Evolutionary conservation across 306 rosid genomes (phyloP), one percentile per base, ranked within the genome.

Genomic region (Castanea crenata): DNA sequence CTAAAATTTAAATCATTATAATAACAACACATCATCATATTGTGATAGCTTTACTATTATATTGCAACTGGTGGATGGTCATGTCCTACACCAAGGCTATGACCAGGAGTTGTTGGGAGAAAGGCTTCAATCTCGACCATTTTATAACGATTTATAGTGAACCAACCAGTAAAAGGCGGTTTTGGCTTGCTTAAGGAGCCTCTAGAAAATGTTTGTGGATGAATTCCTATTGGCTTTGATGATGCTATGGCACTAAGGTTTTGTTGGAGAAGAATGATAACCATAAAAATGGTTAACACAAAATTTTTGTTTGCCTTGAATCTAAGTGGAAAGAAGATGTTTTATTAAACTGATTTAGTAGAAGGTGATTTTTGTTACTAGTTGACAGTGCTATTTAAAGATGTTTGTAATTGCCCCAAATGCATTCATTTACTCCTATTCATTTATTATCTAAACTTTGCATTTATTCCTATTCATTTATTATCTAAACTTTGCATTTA

Each of bases 11-110:
- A 49, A 71, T 32, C 21, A 18, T 38, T 52, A 19, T 31, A 8
- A 3, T 31, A 32, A 31, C 64, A 32, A 38, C 46, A 38, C 34
- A 18, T 31, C 21, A 9, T 61, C 52, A 11, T 35, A 69, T 73
- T 29, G 46, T 1, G 11, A 38, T 38, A 38, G 46, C 46, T 38
- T 38, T 38, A 21, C 75, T 13, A 13, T 83, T 78, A 87, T 56
- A 84, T 69, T 3, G 13, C 20, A 18, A 31, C 5, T 5, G 87
- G 89, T 14, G 90, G 90, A 2, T 68, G 0, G 2, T 57, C 0
- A 78, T 90, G 88, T 38, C 92, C 94, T 6, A 90, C 86, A 0
- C 94, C 90, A 0, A 92, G 94, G 85, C 94, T 90, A 64, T 90
- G 85, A 9, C 94, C 90, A 0, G 85, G 92, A 25, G 59, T 65